These are phyloP conservation scores for Colletotrichum tropicale DNA, from an alignment of 2,329 filamentous ascomycete species.

Conservation along the genomic window DNA sequence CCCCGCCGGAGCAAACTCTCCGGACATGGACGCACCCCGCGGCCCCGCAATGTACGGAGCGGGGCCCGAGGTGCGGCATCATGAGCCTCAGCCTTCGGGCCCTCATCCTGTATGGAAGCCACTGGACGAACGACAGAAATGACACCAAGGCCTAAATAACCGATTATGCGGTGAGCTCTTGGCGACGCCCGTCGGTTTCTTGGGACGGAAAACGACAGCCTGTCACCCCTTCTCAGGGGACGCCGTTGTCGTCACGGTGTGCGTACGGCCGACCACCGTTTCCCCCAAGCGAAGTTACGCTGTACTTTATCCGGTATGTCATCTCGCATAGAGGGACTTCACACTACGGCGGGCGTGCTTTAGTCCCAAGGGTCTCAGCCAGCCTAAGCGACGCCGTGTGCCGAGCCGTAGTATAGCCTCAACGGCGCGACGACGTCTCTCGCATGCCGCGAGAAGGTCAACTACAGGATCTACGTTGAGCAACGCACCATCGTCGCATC, in stretches of 20 bases:
- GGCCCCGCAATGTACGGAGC: not conserved
- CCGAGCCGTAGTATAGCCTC: not conserved
- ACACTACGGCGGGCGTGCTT: not conserved
- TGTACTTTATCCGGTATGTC: not conserved
- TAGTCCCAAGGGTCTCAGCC: not conserved
- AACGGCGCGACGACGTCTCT: not conserved
- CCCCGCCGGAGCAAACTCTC: not conserved
- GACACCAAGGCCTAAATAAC: not conserved
- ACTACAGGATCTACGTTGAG: not conserved
- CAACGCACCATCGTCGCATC: not conserved
- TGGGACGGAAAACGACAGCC: not conserved
- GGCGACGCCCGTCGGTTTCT: not conserved
- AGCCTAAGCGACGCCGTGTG: not conserved
- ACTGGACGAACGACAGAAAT: not conserved
- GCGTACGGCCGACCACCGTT: not conserved
- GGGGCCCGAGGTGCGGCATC: slow-evolving; percentile 1
- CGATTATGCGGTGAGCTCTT: not conserved
- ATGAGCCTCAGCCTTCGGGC: not conserved
- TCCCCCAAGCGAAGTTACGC: not conserved
- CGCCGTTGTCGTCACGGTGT: not conserved
- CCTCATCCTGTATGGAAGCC: not conserved
- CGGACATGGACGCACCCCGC: not conserved
- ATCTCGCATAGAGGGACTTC: not conserved
- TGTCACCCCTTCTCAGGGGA: not conserved
- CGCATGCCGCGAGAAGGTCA: not conserved